These are phyloP conservation scores for Meira nashicola DNA, from an alignment of 1,284 basidiomycete genomes.

Conservation along the genomic window DNA sequence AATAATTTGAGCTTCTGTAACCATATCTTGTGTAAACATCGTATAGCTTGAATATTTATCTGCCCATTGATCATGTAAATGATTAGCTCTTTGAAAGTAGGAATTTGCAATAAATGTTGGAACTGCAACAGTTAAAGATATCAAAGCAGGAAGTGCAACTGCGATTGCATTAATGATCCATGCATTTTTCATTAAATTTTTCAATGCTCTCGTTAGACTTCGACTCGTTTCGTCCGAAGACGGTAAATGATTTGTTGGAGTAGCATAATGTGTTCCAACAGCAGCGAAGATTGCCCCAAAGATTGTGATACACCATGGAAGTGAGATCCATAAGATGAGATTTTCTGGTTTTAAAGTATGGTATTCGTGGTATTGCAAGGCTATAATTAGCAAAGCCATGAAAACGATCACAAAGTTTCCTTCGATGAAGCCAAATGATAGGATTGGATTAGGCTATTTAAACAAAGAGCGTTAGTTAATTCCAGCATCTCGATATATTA, in stretches of 20 bases:
- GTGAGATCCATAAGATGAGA: too few relatives aligned
- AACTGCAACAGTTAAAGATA: neutral
- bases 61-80: neutral
- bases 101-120: neutral
- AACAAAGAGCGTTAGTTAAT: neutral
- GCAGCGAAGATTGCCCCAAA: slow-evolving; percentile 4
- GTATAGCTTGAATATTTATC: neutral
- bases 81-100: neutral
- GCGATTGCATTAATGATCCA: neutral
- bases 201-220: too few relatives aligned
- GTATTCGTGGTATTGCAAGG: too few relatives aligned
- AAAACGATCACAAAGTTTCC: neutral
- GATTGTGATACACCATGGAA: neutral
- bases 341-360: too few relatives aligned
- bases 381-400: neutral
- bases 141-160: neutral
- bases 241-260: neutral
- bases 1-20: neutral
- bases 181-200: neutral
- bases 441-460: neutral
- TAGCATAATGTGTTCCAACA: slow-evolving; percentile 6
- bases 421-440: neutral
- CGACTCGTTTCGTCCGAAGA: too few relatives aligned
- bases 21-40: slow-evolving; percentile 5
- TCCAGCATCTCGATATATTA: too few relatives aligned